Evolutionary conservation across 139 green algal species (phyloP), one percentile per base, ranked within the genome.

Genomic region (Haematococcus sp.): DNA sequence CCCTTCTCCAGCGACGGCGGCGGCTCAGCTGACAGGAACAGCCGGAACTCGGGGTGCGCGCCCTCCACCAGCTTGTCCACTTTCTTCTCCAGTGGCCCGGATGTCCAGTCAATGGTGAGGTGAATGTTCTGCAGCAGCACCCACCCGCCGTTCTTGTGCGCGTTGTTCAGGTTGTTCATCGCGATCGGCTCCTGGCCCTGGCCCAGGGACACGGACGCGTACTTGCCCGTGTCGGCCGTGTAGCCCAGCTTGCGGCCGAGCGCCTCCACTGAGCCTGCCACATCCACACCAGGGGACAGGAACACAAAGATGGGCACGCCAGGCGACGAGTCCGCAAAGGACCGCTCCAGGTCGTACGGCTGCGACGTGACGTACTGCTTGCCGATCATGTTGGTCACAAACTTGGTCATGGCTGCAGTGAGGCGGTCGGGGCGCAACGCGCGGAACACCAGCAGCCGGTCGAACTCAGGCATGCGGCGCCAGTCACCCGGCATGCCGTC

Each of bases 11-110:
- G 87, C 4, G 75, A 51, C 2, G 92, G 93, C 16, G 93, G 89
- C 34, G 93, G 88, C 87, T 98, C 93, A 7, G 92, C 93, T 25
- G 90, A 95, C 30, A 98, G 76, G 81, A 97, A 97, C 20, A 98
- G 87, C 55, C 90, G 84, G 91, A 98, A 98, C 63, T 96, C 87
- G 4, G 86, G 74, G 64, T 97, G 91, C 3, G 93, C 88, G 3
- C 89, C 91, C 75, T 94, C 89, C 1, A 80, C 75, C 34, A 97
- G 85, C 75, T 95, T 94, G 81, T 96, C 90, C 33, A 96, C 81
- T 74, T 85, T 84, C 77, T 92, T 94, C 69, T 94, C 90, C 56
- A 97, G 84, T 17, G 87, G 84, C 3, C 90, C 87, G 51, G 72
- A 82, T 4, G 92, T 96, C 93, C 93, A 97, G 63, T 96, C 89